Conservation (phyloP, 1,284 basidiomycete genomes). For the Malassezia arunalokei region DNA sequence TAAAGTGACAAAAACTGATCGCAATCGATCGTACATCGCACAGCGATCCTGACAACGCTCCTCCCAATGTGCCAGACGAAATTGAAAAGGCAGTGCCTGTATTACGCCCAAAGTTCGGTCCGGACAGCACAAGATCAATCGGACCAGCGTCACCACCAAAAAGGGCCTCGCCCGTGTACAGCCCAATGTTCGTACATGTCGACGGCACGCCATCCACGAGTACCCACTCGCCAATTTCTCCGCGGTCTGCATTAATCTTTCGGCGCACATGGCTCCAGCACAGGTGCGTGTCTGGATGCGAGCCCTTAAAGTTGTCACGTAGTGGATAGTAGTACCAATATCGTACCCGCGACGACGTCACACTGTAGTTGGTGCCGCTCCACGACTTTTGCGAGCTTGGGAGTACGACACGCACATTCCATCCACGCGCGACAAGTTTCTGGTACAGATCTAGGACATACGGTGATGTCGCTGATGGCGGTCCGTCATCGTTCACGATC, state of each 20-base stretch:
- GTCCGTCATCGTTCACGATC: conserved; percentile 43
- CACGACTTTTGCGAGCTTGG: conserved; percentile 26
- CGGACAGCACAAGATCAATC: conserved; percentile 39
- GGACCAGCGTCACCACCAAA: conserved; percentile 18
- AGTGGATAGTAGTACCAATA: conserved; percentile 46
- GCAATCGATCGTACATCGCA: conserved; percentile 30
- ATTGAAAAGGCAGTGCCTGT: conserved; percentile 42
- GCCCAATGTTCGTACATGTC: conserved; percentile 37
- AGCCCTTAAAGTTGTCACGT: conserved; percentile 25
- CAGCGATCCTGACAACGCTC: conserved; percentile 33
- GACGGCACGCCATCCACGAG: conserved; percentile 40
- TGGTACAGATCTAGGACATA: conserved; percentile 38
- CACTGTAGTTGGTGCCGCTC: conserved; percentile 40
- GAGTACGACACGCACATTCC: conserved; percentile 39
- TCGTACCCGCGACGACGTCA: conserved; percentile 20
- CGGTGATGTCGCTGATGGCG: conserved; percentile 32
- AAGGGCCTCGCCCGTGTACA: conserved; percentile 30
- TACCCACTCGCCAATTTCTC: conserved; percentile 41
- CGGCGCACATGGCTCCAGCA: conserved; percentile 35
- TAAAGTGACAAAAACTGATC: conserved; percentile 40
- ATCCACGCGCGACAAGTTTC: conserved; percentile 24
- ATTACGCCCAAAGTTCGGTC: conserved; percentile 43
- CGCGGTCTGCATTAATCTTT: conserved; percentile 21
- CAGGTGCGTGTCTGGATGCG: conserved; percentile 18
- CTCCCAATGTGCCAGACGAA: conserved; percentile 41